phyloP scores from a whole-genome alignment of 2,329 filamentous ascomycete species.

The Cladobotryum protrusum region DNA sequence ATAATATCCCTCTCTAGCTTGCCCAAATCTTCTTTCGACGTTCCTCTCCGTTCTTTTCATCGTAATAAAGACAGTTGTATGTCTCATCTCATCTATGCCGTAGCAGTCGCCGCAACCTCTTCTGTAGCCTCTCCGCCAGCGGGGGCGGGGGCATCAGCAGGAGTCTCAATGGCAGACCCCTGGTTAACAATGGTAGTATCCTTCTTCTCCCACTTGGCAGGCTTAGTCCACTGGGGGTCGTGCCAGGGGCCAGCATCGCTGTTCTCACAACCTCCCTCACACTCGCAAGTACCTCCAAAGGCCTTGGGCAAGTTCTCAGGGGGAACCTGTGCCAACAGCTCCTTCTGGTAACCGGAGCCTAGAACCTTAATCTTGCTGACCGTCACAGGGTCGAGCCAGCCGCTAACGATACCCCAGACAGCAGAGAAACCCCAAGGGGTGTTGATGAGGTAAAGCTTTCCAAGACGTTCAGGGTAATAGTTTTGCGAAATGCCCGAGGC shows the following conservation, averaged over 20 bases:
- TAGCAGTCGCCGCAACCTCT: constrained; percentile 23
- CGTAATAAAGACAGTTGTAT: constrained; percentile 7
- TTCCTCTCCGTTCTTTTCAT: neutral
- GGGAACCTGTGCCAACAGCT: constrained; percentile 78
- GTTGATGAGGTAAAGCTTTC: constrained; percentile 96
- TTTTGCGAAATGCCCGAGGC: constrained; percentile 91
- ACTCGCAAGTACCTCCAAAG: constrained; percentile 80
- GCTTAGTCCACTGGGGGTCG: constrained; percentile 60
- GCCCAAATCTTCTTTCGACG: neutral
- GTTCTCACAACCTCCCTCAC: constrained; percentile 73
- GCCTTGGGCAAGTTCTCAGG: constrained; percentile 82
- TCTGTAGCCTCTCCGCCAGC: constrained; percentile 29
- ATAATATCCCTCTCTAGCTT: neutral
- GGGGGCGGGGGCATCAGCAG: constrained; percentile 25
- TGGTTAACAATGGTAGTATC: constrained; percentile 32
- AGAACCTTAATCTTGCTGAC: constrained; percentile 94
- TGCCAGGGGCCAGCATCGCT: constrained; percentile 91
- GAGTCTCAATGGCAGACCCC: constrained; percentile 31
- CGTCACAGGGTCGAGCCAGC: constrained; percentile 93
- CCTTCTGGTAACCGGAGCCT: constrained; percentile 71
- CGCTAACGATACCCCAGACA: constrained; percentile 82
- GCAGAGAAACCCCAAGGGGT: constrained; percentile 90
- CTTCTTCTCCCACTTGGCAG: constrained; percentile 58
- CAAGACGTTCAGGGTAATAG: constrained; percentile 97
- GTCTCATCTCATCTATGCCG: constrained; percentile 22